Percentiles rank a stretch among this genome's conserved stretches.
These are phyloP conservation scores for Oligophagozyma castellii DNA, from an alignment of 1,139 yeast genomes.

Conservation along the genomic window DNA sequence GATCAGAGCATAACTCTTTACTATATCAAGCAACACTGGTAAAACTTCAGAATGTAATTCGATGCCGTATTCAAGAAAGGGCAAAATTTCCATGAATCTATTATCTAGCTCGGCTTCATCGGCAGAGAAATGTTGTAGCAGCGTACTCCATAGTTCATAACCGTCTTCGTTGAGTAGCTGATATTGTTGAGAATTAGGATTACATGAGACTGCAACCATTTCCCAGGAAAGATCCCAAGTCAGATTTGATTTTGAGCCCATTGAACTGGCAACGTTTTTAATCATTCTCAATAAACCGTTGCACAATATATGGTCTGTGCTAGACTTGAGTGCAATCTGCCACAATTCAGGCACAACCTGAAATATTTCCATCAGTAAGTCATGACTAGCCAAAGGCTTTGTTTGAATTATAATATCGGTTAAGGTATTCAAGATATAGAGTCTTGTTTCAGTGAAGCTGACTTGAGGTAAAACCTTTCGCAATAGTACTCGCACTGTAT, in stretches of 20 bases:
- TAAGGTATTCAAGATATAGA: slow-evolving; percentile 53
- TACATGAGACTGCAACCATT: slow-evolving; percentile 47
- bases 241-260: slow-evolving; percentile 43
- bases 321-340: slow-evolving; percentile 43
- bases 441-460: slow-evolving; percentile 57
- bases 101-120: slow-evolving; percentile 14
- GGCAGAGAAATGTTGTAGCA: slow-evolving; percentile 39
- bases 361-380: slow-evolving; percentile 40
- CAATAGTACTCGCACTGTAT: slow-evolving; percentile 34
- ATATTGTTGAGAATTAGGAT: slow-evolving; percentile 46
- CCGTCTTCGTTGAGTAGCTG: slow-evolving; percentile 75
- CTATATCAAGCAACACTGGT: slow-evolving; percentile 50
- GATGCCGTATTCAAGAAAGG: slow-evolving; percentile 31
- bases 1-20: slow-evolving; percentile 58
- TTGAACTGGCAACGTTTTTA: slow-evolving; percentile 48
- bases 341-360: slow-evolving; percentile 59
- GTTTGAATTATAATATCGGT: slow-evolving; percentile 52
- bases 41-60: slow-evolving; percentile 63
- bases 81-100: slow-evolving; percentile 16
- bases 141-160: slow-evolving; percentile 64
- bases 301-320: slow-evolving; percentile 48
- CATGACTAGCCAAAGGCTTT: slow-evolving; percentile 42
- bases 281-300: slow-evolving; percentile 63
- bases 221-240: slow-evolving; percentile 59
- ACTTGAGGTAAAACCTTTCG: slow-evolving; percentile 35